Evolutionary conservation across 2,329 filamentous ascomycete genomes (phyloP).

Genomic region (Leptographium galeiforme): DNA sequence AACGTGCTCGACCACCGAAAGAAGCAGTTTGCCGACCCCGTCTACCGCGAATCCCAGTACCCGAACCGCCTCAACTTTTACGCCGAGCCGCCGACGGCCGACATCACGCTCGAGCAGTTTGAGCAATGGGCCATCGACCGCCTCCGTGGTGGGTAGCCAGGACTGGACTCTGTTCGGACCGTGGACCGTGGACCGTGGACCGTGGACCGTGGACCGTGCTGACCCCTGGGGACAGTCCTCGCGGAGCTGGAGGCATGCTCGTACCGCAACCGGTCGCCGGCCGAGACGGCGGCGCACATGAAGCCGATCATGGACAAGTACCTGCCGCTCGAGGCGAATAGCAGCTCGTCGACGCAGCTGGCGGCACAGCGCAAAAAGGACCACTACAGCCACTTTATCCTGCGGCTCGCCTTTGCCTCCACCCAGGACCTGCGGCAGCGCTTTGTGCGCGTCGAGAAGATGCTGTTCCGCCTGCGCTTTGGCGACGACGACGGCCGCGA

Average conservation of each 20-base stretch:
- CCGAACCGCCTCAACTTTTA: conserved; percentile 88
- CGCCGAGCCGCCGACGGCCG: conserved; percentile 70
- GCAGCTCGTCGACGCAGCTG: conserved; percentile 44
- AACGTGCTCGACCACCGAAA: conserved; percentile 67
- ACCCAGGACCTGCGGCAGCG: conserved; percentile 82
- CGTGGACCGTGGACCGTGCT: neutral
- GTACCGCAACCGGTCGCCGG: conserved; percentile 77
- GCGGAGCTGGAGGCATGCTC: conserved; percentile 87
- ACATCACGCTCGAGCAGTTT: conserved; percentile 93
- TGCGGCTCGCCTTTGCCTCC: conserved; percentile 80
- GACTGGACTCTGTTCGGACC: too few species aligned
- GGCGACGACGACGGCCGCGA: conserved; percentile 64
- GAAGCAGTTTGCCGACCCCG: conserved; percentile 68
- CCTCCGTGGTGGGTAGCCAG: conserved; percentile 49
- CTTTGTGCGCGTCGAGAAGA: conserved; percentile 76
- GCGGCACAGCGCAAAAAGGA: conserved; percentile 76
- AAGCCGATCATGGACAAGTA: conserved; percentile 77
- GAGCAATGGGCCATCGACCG: conserved; percentile 97
- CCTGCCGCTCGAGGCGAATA: conserved; percentile 66
- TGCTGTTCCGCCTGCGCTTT: conserved; percentile 76
- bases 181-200: neutral
- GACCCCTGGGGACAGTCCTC: conserved; percentile 42
- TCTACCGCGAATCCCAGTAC: conserved; percentile 68
- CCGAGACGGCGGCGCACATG: conserved; percentile 75
- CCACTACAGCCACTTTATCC: conserved; percentile 95